These are phyloP conservation scores for Ramalina peruviana DNA, from an alignment of 495 filamentous ascomycete species.

Conservation along the genomic window DNA sequence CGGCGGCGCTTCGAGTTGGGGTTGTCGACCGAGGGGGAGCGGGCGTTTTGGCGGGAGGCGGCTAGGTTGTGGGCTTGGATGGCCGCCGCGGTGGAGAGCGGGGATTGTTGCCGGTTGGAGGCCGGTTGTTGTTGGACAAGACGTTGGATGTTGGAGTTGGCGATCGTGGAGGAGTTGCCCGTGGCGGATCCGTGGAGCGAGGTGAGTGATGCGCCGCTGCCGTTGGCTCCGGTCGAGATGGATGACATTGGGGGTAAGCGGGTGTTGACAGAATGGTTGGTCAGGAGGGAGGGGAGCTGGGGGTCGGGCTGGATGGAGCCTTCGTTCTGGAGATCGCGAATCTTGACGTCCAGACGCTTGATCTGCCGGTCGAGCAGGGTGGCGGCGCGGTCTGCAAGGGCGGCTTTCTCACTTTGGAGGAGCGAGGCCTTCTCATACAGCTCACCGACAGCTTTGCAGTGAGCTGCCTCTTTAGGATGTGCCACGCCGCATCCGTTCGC, in stretches of 20 bases:
- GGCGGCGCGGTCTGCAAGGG: slow-evolving; percentile 62
- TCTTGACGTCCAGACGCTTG: slow-evolving; percentile 71
- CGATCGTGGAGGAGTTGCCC: slow-evolving; percentile 29
- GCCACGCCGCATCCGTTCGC: slow-evolving; percentile 61
- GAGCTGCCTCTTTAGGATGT: slow-evolving; percentile 78
- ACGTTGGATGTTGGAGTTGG: slow-evolving; percentile 28
- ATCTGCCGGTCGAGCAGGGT: slow-evolving; percentile 76
- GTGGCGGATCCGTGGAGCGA: slow-evolving; percentile 23
- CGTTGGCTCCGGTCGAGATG: slow-evolving; percentile 24
- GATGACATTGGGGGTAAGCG: slow-evolving; percentile 36
- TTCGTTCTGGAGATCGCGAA: slow-evolving; percentile 70
- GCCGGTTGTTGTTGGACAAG: slow-evolving; percentile 32
- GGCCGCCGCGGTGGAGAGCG: slow-evolving; percentile 16
- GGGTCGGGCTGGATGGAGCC: slow-evolving; percentile 63
- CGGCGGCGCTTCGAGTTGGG: slow-evolving; percentile 57
- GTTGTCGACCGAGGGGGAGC: slow-evolving; percentile 60
- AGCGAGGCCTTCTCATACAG: slow-evolving; percentile 57
- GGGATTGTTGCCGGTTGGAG: slow-evolving; percentile 24
- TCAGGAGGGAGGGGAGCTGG: slow-evolving; percentile 65
- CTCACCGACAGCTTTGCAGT: slow-evolving; percentile 53
- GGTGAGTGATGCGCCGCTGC: slow-evolving; percentile 31
- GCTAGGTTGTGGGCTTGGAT: slow-evolving; percentile 10
- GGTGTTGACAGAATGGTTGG: slow-evolving; percentile 43
- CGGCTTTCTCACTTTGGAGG: slow-evolving; percentile 78
- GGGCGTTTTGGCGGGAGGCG: slow-evolving; percentile 33